Conservation (phyloP, 2,329 filamentous ascomycete genomes). For the Aureobasidium sp. region DNA sequence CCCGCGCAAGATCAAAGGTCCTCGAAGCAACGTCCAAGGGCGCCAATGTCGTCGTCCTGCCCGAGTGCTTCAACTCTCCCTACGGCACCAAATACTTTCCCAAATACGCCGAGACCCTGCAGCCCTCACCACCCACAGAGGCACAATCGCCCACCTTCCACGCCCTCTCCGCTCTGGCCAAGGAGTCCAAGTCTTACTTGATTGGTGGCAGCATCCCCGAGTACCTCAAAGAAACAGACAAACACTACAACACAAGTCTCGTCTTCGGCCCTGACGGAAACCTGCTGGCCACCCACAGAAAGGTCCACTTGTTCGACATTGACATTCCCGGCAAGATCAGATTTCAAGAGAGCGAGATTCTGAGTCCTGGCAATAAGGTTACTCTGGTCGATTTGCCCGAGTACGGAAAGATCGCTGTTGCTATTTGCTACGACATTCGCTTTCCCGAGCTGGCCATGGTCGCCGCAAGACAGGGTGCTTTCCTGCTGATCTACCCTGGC, state of each 20-base stretch:
- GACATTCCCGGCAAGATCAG: constrained; percentile 91
- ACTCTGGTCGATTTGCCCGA: constrained; percentile 80
- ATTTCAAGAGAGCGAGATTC: constrained; percentile 84
- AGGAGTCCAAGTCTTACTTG: constrained; percentile 70
- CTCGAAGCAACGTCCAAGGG: constrained; percentile 68
- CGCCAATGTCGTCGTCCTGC: constrained; percentile 80
- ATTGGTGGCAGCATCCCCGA: constrained; percentile 93
- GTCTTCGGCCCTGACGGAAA: constrained; percentile 69
- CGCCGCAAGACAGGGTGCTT: constrained; percentile 76
- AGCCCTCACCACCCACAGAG: constrained; percentile 62
- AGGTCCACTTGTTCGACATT: constrained; percentile 96
- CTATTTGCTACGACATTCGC: constrained; percentile 95
- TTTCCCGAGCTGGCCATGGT: constrained; percentile 92
- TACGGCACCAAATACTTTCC: constrained; percentile 91
- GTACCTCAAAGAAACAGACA: constrained; percentile 54
- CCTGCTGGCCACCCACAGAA: constrained; percentile 83
- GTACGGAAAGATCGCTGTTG: constrained; percentile 78
- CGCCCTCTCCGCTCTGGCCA: constrained; percentile 70
- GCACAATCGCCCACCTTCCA: constrained; percentile 76
- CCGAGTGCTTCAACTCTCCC: constrained; percentile 98
- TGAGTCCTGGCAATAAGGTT: constrained; percentile 75
- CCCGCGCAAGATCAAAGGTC: constrained; percentile 72
- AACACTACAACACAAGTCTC: constrained; percentile 85
- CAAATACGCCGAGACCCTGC: constrained; percentile 82
- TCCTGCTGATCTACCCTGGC: constrained; percentile 86